Evolutionary conservation across 2,329 filamentous ascomycete genomes (phyloP).

Genomic region (Chalara sp.): DNA sequence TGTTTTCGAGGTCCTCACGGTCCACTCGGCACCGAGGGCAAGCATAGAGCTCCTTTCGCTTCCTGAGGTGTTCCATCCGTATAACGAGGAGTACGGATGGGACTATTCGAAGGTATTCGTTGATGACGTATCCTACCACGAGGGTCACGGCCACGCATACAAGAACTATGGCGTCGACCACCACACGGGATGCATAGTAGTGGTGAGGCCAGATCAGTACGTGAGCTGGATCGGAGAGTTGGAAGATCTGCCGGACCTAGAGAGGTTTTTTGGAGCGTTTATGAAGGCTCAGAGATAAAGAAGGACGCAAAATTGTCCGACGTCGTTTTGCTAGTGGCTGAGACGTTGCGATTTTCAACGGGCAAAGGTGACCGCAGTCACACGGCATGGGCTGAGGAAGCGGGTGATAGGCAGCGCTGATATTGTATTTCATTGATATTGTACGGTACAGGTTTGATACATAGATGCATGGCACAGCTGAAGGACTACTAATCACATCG

Average conservation of each 20-base stretch:
- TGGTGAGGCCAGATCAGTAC: constrained; percentile 24
- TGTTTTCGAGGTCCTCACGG: constrained; percentile 44
- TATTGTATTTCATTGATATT: no score
- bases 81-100: constrained; percentile 40
- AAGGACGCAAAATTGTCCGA: no score
- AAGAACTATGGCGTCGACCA: constrained; percentile 19
- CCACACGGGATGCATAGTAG: constrained; percentile 16
- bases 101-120: constrained; percentile 50
- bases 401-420: no score
- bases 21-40: constrained; percentile 46
- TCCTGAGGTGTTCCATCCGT: constrained; percentile 40
- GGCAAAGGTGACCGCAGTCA: no score
- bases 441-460: no score
- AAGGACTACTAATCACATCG: no score
- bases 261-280: constrained; percentile 11
- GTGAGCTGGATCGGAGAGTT: constrained; percentile 31
- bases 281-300: constrained; percentile 2
- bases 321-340: no score
- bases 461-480: no score
- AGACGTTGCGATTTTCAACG: no score
- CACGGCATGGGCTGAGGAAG: no score
- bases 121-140: constrained; percentile 46
- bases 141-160: constrained; percentile 37
- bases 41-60: constrained; percentile 44
- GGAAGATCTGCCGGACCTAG: constrained; percentile 19